These are phyloP conservation scores for Paradendryphiella salina DNA, from an alignment of 2,329 filamentous ascomycete species.

Conservation along the genomic window DNA sequence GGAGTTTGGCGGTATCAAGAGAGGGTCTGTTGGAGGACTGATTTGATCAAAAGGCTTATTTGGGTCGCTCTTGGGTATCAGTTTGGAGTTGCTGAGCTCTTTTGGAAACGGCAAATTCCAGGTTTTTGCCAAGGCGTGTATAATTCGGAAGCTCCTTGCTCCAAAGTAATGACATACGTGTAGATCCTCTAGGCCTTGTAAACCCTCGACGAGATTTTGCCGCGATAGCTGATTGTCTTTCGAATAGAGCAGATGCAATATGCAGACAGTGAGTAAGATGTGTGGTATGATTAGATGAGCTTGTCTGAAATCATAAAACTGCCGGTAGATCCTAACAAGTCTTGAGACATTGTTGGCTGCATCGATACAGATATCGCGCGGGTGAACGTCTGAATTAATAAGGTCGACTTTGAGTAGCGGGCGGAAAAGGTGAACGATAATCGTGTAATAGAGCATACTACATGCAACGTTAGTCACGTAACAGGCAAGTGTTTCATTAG, in stretches of 20 bases:
- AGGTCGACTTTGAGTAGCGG: constrained; percentile 68
- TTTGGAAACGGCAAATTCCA: constrained; percentile 52
- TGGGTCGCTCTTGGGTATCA: constrained; percentile 26
- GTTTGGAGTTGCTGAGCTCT: constrained; percentile 32
- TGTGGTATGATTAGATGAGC: constrained; percentile 47
- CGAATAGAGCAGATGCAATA: constrained; percentile 53
- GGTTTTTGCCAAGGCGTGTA: constrained; percentile 48
- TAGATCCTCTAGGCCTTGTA: constrained; percentile 50
- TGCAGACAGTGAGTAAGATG: constrained; percentile 48
- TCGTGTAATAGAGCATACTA: constrained; percentile 69
- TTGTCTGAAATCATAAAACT: constrained; percentile 50
- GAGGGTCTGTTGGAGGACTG: constrained; percentile 29
- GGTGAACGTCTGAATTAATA: constrained; percentile 62
- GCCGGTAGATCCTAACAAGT: constrained; percentile 49
- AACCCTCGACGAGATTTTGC: constrained; percentile 47
- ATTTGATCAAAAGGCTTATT: constrained; percentile 16
- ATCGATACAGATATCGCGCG: constrained; percentile 66
- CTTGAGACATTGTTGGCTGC: constrained; percentile 51
- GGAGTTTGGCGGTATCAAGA: constrained; percentile 22
- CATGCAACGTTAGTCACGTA: constrained; percentile 10
- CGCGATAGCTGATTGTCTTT: constrained; percentile 43
- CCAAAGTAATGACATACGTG: constrained; percentile 52
- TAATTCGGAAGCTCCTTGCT: constrained; percentile 49
- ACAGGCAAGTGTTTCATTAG: neutral
- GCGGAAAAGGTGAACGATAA: constrained; percentile 72